These are phyloP conservation scores for Ogataea haglerorum DNA, from an alignment of 805 yeast species.

Conservation along the genomic window DNA sequence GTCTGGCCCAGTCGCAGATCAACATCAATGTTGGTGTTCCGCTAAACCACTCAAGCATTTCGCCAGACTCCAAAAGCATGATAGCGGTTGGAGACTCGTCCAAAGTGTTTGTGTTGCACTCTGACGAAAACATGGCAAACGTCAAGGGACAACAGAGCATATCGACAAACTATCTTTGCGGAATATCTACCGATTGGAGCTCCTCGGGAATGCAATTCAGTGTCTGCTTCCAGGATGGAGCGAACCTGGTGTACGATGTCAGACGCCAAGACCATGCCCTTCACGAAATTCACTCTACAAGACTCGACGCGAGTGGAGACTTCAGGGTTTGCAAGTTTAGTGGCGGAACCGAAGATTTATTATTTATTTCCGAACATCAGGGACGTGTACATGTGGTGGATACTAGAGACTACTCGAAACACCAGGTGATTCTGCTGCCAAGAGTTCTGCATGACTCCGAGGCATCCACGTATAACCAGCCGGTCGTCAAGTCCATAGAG, in stretches of 20 bases:
- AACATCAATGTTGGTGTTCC: constrained; percentile 57
- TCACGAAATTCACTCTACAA: constrained; percentile 55
- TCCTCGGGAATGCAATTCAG: constrained; percentile 74
- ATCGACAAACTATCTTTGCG: constrained; percentile 64
- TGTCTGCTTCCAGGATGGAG: constrained; percentile 83
- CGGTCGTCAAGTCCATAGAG: constrained; percentile 29
- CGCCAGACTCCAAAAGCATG: constrained; percentile 58
- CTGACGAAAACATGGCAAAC: constrained; percentile 29
- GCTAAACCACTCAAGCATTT: constrained; percentile 67
- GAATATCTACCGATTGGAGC: constrained; percentile 78
- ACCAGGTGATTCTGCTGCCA: constrained; percentile 73
- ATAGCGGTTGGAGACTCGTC: constrained; percentile 78
- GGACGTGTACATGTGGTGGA: constrained; percentile 86
- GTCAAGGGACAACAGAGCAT: constrained; percentile 36
- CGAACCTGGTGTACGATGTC: constrained; percentile 71
- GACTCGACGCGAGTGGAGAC: constrained; percentile 44
- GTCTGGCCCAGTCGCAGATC: constrained; percentile 29
- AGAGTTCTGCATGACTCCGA: constrained; percentile 21
- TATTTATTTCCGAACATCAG: constrained; percentile 77
- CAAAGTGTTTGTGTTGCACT: constrained; percentile 55
- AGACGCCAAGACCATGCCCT: constrained; percentile 57
- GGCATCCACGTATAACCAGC: constrained; percentile 23
- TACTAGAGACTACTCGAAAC: constrained; percentile 66
- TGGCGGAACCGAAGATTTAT: constrained; percentile 67
- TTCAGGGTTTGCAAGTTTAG: constrained; percentile 49